Evolutionary conservation across 2,329 filamentous ascomycete species (phyloP).

Genomic region (Amphichorda felina): DNA sequence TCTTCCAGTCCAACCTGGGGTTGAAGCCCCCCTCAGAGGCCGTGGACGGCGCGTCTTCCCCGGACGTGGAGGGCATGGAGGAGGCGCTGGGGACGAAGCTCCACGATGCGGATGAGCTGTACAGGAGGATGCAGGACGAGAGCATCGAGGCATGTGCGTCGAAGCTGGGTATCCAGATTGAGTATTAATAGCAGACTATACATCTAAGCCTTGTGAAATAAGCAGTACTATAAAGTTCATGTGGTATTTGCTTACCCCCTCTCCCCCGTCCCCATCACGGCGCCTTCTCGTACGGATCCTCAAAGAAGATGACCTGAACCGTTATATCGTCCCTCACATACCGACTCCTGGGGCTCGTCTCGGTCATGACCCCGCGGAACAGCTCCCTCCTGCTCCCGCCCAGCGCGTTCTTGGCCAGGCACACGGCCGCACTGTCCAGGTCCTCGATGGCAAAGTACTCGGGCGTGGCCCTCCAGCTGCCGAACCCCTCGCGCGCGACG

Average conservation of each 20-base stretch:
- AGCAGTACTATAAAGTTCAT: no score
- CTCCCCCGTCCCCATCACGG: no score
- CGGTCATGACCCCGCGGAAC: slow-evolving; percentile 60
- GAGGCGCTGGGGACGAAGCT: slow-evolving; percentile 5
- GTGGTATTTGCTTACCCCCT: no score
- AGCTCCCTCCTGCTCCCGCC: slow-evolving; percentile 65
- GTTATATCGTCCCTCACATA: slow-evolving; percentile 62
- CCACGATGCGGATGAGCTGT: slow-evolving; percentile 6
- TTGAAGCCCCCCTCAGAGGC: slow-evolving; percentile 1
- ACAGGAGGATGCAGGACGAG: slow-evolving; percentile 3
- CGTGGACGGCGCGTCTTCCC: neutral
- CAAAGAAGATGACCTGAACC: slow-evolving; percentile 66
- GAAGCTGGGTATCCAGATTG: slow-evolving; percentile 1
- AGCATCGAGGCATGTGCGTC: slow-evolving; percentile 3
- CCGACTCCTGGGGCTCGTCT: slow-evolving; percentile 58
- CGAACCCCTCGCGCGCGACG: slow-evolving; percentile 9
- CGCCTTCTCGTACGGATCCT: slow-evolving; percentile 6
- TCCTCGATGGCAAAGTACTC: slow-evolving; percentile 65
- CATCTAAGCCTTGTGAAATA: no score
- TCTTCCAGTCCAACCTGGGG: slow-evolving; percentile 32
- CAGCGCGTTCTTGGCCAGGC: slow-evolving; percentile 69
- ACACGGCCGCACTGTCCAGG: slow-evolving; percentile 63
- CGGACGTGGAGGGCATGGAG: slow-evolving; percentile 7
- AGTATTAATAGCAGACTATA: no score
- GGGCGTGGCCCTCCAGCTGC: slow-evolving; percentile 12